These are phyloP conservation scores for Ogataea wickerhamii DNA, from an alignment of 805 yeast genomes.

Conservation along the genomic window DNA sequence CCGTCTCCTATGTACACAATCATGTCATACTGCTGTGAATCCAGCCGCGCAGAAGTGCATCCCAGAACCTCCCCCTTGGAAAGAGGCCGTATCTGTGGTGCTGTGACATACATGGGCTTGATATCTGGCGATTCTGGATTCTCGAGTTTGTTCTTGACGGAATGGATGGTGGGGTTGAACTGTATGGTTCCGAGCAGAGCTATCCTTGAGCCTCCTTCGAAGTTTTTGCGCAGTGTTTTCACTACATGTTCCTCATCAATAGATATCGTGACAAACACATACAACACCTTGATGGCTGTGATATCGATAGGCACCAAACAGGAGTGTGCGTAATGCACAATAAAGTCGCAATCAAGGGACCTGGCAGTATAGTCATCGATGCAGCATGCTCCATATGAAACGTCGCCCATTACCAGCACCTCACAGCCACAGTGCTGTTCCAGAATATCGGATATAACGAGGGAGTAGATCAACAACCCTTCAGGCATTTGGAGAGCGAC, in stretches of 20 bases:
- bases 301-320: constrained; percentile 94
- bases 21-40: constrained; percentile 60
- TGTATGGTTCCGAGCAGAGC: constrained; percentile 96
- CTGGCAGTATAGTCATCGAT: constrained; percentile 95
- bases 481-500: constrained; percentile 98
- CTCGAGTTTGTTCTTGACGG: constrained; percentile 59
- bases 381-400: constrained; percentile 97
- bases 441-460: constrained; percentile 85
- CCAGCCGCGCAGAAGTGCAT: constrained; percentile 85
- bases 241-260: constrained; percentile 81
- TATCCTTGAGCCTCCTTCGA: constrained; percentile 56
- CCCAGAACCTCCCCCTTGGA: constrained; percentile 96
- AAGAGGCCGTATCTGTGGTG: constrained; percentile 90
- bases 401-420: constrained; percentile 96
- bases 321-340: constrained; percentile 96
- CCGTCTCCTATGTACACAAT: constrained; percentile 96
- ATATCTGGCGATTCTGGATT: constrained; percentile 27
- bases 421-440: constrained; percentile 89
- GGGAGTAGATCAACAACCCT: constrained; percentile 83
- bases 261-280: constrained; percentile 89
- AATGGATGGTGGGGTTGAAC: constrained; percentile 91
- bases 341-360: constrained; percentile 87
- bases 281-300: constrained; percentile 86
- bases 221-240: constrained; percentile 71
- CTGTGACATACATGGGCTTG: constrained; percentile 55